phyloP scores from a whole-genome alignment of 441 rosid genomes.

The Adansonia madagascariensis region DNA sequence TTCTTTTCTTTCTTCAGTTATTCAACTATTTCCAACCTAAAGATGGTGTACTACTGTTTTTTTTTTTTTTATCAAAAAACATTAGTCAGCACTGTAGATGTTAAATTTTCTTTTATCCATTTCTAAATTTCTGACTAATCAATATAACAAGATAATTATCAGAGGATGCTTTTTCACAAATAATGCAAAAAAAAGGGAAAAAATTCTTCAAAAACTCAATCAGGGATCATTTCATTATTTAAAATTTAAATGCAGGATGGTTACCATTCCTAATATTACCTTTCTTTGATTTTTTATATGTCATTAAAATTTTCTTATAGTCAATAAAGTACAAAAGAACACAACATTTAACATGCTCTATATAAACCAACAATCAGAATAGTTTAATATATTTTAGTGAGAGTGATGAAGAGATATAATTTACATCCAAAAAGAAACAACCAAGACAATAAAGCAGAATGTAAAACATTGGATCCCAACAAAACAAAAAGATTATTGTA shows the following conservation, averaged over 20 bases:
- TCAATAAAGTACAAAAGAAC: slow-evolving; percentile 4
- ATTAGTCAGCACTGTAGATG: not conserved
- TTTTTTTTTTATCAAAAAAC: not conserved
- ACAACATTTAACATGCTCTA: not conserved
- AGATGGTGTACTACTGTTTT: not conserved
- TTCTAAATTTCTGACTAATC: not conserved
- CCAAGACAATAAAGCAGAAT: not conserved
- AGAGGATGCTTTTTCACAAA: not conserved
- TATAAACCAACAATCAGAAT: not conserved
- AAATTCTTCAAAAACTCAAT: not conserved
- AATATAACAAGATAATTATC: not conserved
- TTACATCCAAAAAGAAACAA: not conserved
- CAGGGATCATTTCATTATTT: not conserved
- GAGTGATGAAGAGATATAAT: not conserved
- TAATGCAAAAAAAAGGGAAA: not conserved
- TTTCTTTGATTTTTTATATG: not conserved
- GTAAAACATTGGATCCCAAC: not conserved
- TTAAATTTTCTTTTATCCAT: not conserved
- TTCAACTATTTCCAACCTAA: not conserved
- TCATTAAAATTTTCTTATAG: not conserved
- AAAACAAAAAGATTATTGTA: not conserved
- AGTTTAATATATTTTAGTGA: not conserved
- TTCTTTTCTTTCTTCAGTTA: not conserved
- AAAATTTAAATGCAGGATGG: not conserved
- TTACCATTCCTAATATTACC: not conserved